Evolutionary conservation across 148 eudicot species (phyloP).

Genomic region (Persicaria tinctoria): DNA sequence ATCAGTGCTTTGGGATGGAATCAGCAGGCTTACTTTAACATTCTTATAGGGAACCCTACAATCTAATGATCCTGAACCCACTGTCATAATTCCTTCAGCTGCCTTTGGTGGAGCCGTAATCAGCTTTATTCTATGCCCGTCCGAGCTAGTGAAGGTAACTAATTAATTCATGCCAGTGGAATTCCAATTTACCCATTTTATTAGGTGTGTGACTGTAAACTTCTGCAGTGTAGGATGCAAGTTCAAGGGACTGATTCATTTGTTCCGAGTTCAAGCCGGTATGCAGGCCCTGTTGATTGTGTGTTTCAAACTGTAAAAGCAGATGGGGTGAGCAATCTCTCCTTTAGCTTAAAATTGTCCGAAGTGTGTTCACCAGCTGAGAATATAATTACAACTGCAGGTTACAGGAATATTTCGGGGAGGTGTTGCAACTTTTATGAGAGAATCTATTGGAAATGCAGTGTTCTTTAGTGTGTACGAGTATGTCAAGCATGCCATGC

Average conservation of each 20-base stretch:
- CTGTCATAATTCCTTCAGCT: conserved; percentile 71
- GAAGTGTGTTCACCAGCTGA: background rate
- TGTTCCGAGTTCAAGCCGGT: conserved; percentile 47
- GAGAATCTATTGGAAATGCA: conserved; percentile 83
- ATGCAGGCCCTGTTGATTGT: conserved; percentile 67
- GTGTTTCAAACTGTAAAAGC: conserved; percentile 57
- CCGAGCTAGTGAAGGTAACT: conserved; percentile 79
- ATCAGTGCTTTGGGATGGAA: background rate
- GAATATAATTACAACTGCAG: conserved; percentile 35
- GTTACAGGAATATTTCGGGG: conserved; percentile 81
- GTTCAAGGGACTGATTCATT: conserved; percentile 81
- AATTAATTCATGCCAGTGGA: conserved; percentile 8
- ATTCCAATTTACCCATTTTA: conserved; percentile 1
- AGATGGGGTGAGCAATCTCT: conserved; percentile 59
- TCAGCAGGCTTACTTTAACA: background rate
- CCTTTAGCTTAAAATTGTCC: background rate
- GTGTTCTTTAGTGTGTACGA: conserved; percentile 80
- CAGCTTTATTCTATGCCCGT: conserved; percentile 72
- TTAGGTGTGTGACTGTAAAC: conserved; percentile 29
- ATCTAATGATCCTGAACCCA: conserved; percentile 51
- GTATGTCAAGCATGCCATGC: conserved; percentile 59
- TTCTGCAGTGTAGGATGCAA: conserved; percentile 98
- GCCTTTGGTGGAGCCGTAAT: conserved; percentile 68
- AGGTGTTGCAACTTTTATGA: conserved; percentile 63
- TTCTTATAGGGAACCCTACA: conserved; percentile 43